Conservation (phyloP, 1,139 yeast species). For the Yamadazyma mexicana region DNA sequence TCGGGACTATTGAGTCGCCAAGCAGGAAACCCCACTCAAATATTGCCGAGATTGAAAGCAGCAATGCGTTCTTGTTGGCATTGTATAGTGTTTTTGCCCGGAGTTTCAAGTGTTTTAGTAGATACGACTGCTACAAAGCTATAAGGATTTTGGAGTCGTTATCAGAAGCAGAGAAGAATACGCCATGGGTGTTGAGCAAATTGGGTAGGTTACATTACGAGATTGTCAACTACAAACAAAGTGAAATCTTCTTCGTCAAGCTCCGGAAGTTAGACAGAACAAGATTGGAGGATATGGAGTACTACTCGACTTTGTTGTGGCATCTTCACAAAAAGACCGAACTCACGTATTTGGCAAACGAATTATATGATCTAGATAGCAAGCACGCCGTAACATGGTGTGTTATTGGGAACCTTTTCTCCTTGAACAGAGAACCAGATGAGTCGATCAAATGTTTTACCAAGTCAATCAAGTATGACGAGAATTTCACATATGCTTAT, state of each 20-base stretch:
- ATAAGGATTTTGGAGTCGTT: slow-evolving; percentile 64
- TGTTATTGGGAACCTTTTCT: slow-evolving; percentile 83
- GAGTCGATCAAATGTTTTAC: slow-evolving; percentile 88
- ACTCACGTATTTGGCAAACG: slow-evolving; percentile 79
- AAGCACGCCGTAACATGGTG: slow-evolving; percentile 87
- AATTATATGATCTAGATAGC: slow-evolving; percentile 66
- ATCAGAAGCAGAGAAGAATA: slow-evolving; percentile 61
- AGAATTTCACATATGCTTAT: slow-evolving; percentile 82
- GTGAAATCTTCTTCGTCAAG: slow-evolving; percentile 62
- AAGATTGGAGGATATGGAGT: slow-evolving; percentile 88
- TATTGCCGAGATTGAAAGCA: slow-evolving; percentile 34
- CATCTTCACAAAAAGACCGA: slow-evolving; percentile 85
- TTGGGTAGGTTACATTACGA: slow-evolving; percentile 85
- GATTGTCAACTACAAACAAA: slow-evolving; percentile 78
- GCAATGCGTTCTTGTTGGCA: slow-evolving; percentile 47
- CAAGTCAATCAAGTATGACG: slow-evolving; percentile 70
- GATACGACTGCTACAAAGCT: slow-evolving; percentile 80
- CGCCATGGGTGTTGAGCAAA: slow-evolving; percentile 86
- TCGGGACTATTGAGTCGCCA: not conserved
- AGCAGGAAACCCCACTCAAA: slow-evolving; percentile 7
- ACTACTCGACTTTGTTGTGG: slow-evolving; percentile 89
- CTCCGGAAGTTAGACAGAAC: slow-evolving; percentile 73
- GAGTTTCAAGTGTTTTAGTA: slow-evolving; percentile 62
- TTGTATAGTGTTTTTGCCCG: slow-evolving; percentile 65
- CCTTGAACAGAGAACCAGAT: slow-evolving; percentile 81